Conservation (phyloP, 2,329 filamentous ascomycete species). For the Fusarium nelsonii region DNA sequence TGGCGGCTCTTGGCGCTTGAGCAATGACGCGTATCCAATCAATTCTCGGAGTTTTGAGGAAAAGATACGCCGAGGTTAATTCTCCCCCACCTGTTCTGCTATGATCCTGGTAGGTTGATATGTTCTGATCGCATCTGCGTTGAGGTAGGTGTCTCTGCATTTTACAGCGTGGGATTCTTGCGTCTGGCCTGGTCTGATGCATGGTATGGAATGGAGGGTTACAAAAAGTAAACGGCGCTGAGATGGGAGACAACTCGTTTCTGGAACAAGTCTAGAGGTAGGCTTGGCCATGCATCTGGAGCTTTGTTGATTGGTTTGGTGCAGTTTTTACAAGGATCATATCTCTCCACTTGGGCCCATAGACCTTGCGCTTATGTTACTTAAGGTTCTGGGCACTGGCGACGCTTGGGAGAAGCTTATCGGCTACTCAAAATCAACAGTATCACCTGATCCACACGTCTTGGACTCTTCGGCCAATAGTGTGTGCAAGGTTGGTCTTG, state of each 20-base stretch:
- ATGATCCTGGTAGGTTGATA: not conserved
- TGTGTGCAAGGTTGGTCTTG: slow-evolving; percentile 10
- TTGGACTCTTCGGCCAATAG: slow-evolving; percentile 29
- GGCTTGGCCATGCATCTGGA: slow-evolving; percentile 23
- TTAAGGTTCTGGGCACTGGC: slow-evolving; percentile 42
- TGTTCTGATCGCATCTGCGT: slow-evolving; percentile 17
- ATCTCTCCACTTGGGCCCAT: slow-evolving; percentile 16
- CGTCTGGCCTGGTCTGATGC: not conserved
- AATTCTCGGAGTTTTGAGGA: slow-evolving; percentile 7
- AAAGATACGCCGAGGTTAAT: slow-evolving; percentile 21
- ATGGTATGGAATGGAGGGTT: slow-evolving; percentile 1
- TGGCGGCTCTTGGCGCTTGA: slow-evolving; percentile 43
- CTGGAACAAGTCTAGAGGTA: slow-evolving; percentile 34
- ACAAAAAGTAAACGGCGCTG: slow-evolving; percentile 6
- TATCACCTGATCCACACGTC: slow-evolving; percentile 16
- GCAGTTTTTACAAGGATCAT: slow-evolving; percentile 1
- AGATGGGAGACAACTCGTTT: slow-evolving; percentile 13
- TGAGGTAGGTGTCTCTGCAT: slow-evolving; percentile 10
- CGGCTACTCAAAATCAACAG: slow-evolving; percentile 26
- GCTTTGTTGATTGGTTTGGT: slow-evolving; percentile 19
- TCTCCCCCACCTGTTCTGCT: slow-evolving; percentile 7
- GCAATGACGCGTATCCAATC: slow-evolving; percentile 38
- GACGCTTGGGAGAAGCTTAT: slow-evolving; percentile 44
- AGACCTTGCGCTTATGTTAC: slow-evolving; percentile 41
- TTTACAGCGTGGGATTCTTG: slow-evolving; percentile 12